Evolutionary conservation across 768 basidiomycete genomes (phyloP), one percentile per base, ranked within the genome.

Genomic region (Pulveroboletus sp.): DNA sequence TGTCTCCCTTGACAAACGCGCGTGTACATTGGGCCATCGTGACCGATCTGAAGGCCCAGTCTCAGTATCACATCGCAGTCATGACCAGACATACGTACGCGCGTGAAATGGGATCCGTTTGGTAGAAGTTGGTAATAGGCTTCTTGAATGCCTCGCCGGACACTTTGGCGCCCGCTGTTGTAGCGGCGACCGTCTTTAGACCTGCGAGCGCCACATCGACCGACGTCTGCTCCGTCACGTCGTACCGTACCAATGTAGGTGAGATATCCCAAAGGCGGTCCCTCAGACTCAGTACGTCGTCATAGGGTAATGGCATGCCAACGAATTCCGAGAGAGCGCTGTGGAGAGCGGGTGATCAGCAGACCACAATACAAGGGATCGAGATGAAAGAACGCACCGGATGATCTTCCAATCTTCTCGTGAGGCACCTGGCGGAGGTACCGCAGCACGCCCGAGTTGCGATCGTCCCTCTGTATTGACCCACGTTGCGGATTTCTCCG

Each of bases 391-490:
- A 6, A 67, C 80, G 23, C 52, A 90, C 88, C 91, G 85, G 56
- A 97, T 78, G 61, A 97, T 88, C 75, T 97, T 95, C 94, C 94
- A 97, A 61, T 98, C 97, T 69, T 99, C 97, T 34, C 97, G 75
- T 4, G 91, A 82, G 2, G 93, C 90, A 36, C 94, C 97, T n/a
- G 97, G 97, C 20, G 94, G 88, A 3, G 87, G 81, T 3, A 99
- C 94, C 8, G 95, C 95, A 1, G 90, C 84, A 38, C 97, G 79
- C 19, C 92, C 92, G 12, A 94, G 71, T 70, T 99, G 97, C 17
- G 88, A 73, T 23, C 95, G 80, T 31, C 97, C 97, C 67, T 99
- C 97, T 0, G 94, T 94, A 73, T 99, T 99, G 47, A 99, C 81
- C 93, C 94, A 98, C 1, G 94, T 97, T 40, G 78, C 77, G 8